These are phyloP conservation scores for Candida peoriensis DNA, from an alignment of 805 yeast genomes.

Conservation along the genomic window DNA sequence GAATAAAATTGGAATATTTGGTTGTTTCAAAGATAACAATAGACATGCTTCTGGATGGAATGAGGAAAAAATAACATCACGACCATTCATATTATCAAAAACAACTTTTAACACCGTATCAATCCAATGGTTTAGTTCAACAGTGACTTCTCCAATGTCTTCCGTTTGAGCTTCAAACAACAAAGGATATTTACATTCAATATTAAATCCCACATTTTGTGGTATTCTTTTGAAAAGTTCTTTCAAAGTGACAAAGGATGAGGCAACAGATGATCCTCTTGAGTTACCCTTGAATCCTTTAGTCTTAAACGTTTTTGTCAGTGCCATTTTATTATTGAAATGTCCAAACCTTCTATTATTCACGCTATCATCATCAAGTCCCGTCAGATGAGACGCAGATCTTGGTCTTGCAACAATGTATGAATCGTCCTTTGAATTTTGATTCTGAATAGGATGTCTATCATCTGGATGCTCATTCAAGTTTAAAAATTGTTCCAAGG, in stretches of 20 bases:
- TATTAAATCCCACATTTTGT: constrained; percentile 81
- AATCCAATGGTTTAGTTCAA: constrained; percentile 81
- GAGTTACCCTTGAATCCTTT: constrained; percentile 91
- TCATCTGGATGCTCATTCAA: constrained; percentile 30
- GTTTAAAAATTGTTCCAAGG: constrained; percentile 80
- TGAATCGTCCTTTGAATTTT: constrained; percentile 23
- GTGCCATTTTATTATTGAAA: constrained; percentile 59
- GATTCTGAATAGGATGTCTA: background rate
- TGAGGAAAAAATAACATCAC: constrained; percentile 87
- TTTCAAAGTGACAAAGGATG: constrained; percentile 83
- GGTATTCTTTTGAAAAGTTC: constrained; percentile 84
- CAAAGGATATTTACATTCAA: constrained; percentile 95
- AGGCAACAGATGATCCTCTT: constrained; percentile 84
- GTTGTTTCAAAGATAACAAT: constrained; percentile 83
- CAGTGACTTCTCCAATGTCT: constrained; percentile 78
- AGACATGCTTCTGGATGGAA: constrained; percentile 94
- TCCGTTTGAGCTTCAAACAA: constrained; percentile 87
- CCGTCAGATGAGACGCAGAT: constrained; percentile 17
- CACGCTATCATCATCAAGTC: constrained; percentile 1
- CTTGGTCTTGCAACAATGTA: constrained; percentile 24
- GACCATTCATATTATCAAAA: constrained; percentile 69
- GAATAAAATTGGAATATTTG: constrained; percentile 85
- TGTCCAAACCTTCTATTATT: constrained; percentile 3
- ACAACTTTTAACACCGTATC: constrained; percentile 80
- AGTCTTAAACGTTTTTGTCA: constrained; percentile 82